Conservation (phyloP, 768 basidiomycete genomes). For the Lactarius pseudohatsudake region DNA sequence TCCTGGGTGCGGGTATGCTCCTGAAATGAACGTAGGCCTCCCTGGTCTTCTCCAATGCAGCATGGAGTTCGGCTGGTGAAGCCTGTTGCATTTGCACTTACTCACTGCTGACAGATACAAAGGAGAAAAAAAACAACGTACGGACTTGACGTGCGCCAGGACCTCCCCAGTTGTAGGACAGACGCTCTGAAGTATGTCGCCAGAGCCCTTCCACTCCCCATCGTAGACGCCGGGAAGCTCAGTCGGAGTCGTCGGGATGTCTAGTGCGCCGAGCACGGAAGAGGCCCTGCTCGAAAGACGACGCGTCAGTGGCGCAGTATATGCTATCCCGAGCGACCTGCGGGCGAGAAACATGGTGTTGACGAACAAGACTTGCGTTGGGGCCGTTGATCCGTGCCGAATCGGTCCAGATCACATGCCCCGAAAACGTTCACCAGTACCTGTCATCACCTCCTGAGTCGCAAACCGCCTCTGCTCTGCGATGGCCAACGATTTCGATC, state of each 20-base stretch:
- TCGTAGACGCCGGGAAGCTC: conserved; percentile 78
- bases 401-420: background rate
- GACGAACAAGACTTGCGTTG: background rate
- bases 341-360: conserved; percentile 19
- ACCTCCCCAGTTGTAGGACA: conserved; percentile 90
- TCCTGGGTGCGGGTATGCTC: conserved; percentile 77
- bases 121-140: conserved; percentile 36
- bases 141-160: conserved; percentile 71
- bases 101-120: background rate
- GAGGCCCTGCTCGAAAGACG: conserved; percentile 70
- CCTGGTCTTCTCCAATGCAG: conserved; percentile 63
- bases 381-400: conserved; percentile 19
- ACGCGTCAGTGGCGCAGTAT: conserved; percentile 37
- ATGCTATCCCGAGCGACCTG: conserved; percentile 23
- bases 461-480: too few species aligned
- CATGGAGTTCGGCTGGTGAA: conserved; percentile 68
- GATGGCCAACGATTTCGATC: too few species aligned
- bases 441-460: too few species aligned
- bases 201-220: conserved; percentile 77
- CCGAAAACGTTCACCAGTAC: too few species aligned
- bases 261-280: conserved; percentile 60
- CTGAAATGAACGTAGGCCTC: conserved; percentile 75
- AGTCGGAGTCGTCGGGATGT: conserved; percentile 51
- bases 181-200: conserved; percentile 63
- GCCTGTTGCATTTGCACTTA: conserved; percentile 43